phyloP scores from a whole-genome alignment of 768 basidiomycete genomes.

The Auricularia sp. region DNA sequence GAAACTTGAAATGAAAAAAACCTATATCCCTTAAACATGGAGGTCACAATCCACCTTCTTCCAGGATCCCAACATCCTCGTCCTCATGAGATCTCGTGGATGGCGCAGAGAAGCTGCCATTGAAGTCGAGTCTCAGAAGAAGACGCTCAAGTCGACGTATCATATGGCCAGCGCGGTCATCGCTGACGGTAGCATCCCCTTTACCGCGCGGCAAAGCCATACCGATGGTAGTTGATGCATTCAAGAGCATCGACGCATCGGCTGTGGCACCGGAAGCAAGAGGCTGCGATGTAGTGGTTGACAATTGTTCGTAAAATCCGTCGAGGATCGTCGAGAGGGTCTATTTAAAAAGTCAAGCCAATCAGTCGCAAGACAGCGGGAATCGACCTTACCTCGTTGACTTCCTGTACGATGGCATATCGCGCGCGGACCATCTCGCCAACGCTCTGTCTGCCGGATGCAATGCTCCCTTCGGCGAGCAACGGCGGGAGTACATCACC shows the following conservation, averaged over 20 bases:
- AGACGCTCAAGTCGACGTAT: constrained; percentile 75
- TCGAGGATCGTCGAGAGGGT: constrained; percentile 55
- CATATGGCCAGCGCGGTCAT: constrained; percentile 57
- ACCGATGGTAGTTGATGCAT: constrained; percentile 41
- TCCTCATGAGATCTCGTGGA: background rate
- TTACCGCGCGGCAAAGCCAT: constrained; percentile 36
- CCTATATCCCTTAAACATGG: background rate
- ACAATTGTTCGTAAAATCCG: constrained; percentile 73
- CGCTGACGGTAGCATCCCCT: constrained; percentile 30
- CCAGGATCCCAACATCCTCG: background rate
- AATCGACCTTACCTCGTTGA: constrained; percentile 53
- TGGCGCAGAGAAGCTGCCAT: constrained; percentile 51
- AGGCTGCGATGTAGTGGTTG: constrained; percentile 67
- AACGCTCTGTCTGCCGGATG: constrained; percentile 43
- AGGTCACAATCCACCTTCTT: background rate
- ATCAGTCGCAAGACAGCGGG: background rate
- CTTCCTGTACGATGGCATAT: constrained; percentile 56
- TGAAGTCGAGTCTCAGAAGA: constrained; percentile 76
- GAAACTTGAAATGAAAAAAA: no score
- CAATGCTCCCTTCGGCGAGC: constrained; percentile 69
- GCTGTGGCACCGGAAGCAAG: constrained; percentile 44
- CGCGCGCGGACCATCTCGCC: constrained; percentile 69
- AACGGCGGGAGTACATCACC: constrained; percentile 82
- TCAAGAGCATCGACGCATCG: constrained; percentile 58
- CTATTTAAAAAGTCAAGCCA: constrained; percentile 26